phyloP scores from a whole-genome alignment of 257 asterid genomes.

The Apocynum venetum region DNA sequence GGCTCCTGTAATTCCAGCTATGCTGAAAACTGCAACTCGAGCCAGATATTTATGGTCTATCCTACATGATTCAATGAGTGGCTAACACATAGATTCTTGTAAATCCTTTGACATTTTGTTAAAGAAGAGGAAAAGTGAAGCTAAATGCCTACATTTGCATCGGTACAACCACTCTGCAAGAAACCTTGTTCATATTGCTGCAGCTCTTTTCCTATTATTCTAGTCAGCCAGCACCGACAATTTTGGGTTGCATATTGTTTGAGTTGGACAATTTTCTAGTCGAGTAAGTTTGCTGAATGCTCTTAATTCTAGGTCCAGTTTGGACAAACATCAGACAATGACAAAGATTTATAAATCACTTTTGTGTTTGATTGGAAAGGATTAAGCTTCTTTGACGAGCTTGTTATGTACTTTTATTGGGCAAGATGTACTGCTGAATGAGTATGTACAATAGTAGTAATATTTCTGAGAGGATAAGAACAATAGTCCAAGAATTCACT shows the following conservation, averaged over 20 bases:
- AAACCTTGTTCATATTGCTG: neutral
- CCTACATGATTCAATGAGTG: neutral
- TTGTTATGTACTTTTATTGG: neutral
- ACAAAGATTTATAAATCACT: neutral
- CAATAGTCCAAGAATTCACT: neutral
- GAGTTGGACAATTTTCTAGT: neutral
- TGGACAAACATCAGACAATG: neutral
- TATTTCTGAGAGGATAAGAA: neutral
- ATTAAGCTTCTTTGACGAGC: neutral
- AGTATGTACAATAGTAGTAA: neutral
- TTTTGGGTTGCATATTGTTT: neutral
- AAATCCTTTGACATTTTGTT: neutral
- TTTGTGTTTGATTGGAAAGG: neutral
- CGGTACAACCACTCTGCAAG: neutral
- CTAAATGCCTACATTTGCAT: neutral
- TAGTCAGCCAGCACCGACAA: neutral
- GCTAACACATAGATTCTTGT: neutral
- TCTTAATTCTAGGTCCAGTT: neutral
- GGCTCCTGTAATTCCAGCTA: conserved; percentile 3
- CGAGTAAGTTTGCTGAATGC: neutral
- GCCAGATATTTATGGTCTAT: neutral
- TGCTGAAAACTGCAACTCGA: neutral
- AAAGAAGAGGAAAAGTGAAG: neutral
- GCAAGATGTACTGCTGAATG: neutral
- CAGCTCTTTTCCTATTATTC: neutral